Evolutionary conservation across 1,139 yeast genomes (phyloP).

Genomic region (Scheffersomyces lignicola): DNA sequence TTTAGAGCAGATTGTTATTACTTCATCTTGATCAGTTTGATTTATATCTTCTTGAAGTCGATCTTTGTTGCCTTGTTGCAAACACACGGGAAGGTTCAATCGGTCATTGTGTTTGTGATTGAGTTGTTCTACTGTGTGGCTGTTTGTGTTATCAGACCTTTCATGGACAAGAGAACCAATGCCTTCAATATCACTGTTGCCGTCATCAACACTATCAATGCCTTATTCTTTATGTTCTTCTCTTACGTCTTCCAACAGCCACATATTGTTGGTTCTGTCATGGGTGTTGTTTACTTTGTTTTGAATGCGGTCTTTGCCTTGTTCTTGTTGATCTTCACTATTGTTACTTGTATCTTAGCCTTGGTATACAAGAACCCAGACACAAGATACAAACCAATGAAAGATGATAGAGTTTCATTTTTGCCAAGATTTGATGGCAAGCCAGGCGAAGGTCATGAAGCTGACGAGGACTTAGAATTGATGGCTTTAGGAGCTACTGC

Average conservation of each 20-base stretch:
- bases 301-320: constrained; percentile 88
- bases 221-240: constrained; percentile 85
- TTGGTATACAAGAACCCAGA: constrained; percentile 90
- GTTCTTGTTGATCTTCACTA: constrained; percentile 77
- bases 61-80: constrained; percentile 87
- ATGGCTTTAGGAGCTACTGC: constrained; percentile 90
- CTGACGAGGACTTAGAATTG: constrained; percentile 69
- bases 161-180: constrained; percentile 92
- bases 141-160: constrained; percentile 76
- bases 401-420: constrained; percentile 93
- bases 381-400: constrained; percentile 93
- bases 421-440: constrained; percentile 61
- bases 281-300: constrained; percentile 90
- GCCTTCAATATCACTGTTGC: constrained; percentile 85
- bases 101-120: constrained; percentile 70
- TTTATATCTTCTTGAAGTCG: constrained; percentile 71
- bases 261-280: constrained; percentile 81
- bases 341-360: constrained; percentile 84
- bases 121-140: constrained; percentile 69
- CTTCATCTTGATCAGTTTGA: constrained; percentile 67
- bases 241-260: constrained; percentile 84
- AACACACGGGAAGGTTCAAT: constrained; percentile 73
- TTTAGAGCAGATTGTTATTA: constrained; percentile 86
- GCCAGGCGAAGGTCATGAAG: constrained; percentile 25
- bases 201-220: constrained; percentile 75